Evolutionary conservation across 306 rosid genomes (phyloP), one percentile per base, ranked within the genome.

Genomic region (Pachyrhizus erosus): DNA sequence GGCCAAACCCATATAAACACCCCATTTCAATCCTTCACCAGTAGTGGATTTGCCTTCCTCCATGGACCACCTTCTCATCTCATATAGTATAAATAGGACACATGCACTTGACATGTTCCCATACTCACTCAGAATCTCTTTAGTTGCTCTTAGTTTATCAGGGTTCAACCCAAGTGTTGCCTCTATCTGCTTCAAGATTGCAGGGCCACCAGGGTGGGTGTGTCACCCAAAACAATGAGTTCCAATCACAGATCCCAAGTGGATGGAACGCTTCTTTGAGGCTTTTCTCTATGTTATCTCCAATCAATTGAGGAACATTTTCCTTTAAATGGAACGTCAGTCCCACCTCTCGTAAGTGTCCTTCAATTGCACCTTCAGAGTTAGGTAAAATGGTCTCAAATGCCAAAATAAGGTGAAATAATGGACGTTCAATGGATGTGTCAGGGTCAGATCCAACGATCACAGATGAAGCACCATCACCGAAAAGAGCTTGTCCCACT

Each of bases 401-500:
- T 0, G 64, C 79, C 0, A 74, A 60, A 5, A 86, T 34, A 0
- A 89, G 58, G 10, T 80, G 61, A 8, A 79, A 89, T 9, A 84
- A 0, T 1, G 83, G 88, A 0, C 74, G 62, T 13, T 87, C 87
- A 0, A 33, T 33, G 23, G 34, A 8, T 0, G 4, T 8, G 31
- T 75, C 15, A 0, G 86, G 87, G 2, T 84, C 18, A 4, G 77
- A 83, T 13, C 89, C 87, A 12, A 89, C 72, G 1, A 87, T 76
- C 3, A 68, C 55, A 0, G 88, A 75, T 0, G 80, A 80, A 15
- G 91, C 89, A 17, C 91, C 88, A 10, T 89, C 87, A 1, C 76
- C 76, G 26, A 87, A 81, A 8, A 89, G 24, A 0, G 88, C 89
- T n/a, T 89, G 93, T 9, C 91, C 91, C 1, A 87, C 79, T 49